Conservation (phyloP, 2,329 filamentous ascomycete species). For the Malbranchea zuffiana region DNA sequence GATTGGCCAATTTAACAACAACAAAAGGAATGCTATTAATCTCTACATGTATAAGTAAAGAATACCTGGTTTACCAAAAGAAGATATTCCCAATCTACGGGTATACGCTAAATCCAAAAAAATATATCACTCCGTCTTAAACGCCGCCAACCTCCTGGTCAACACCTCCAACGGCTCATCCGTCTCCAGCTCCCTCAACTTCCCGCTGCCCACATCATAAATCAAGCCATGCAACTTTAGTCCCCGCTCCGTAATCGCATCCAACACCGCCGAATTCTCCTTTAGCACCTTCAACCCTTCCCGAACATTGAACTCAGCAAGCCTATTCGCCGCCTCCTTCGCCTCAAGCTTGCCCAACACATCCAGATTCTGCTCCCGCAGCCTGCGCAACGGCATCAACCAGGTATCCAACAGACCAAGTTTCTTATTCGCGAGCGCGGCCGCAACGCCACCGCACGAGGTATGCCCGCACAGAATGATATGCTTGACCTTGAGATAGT, state of each 20-base stretch:
- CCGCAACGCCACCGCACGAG: slow-evolving; percentile 48
- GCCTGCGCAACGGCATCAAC: slow-evolving; percentile 46
- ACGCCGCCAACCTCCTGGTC: slow-evolving; percentile 31
- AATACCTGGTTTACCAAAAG: no score
- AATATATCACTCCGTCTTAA: slow-evolving; percentile 21
- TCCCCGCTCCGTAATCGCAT: slow-evolving; percentile 59
- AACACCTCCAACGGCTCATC: slow-evolving; percentile 32
- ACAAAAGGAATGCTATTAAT: no score
- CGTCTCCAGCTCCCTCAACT: slow-evolving; percentile 43
- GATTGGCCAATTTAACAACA: no score
- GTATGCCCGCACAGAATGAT: slow-evolving; percentile 54
- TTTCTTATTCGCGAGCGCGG: slow-evolving; percentile 45
- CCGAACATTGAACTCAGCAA: slow-evolving; percentile 69
- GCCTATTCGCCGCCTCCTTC: slow-evolving; percentile 45
- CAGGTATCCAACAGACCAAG: slow-evolving; percentile 52
- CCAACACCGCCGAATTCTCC: slow-evolving; percentile 57
- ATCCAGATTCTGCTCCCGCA: slow-evolving; percentile 44
- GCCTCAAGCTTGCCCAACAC: slow-evolving; percentile 39
- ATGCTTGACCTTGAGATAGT: slow-evolving; percentile 55
- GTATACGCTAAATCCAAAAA: slow-evolving; percentile 2
- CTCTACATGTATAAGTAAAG: no score
- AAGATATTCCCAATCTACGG: no score
- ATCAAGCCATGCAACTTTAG: slow-evolving; percentile 67
- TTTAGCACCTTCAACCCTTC: slow-evolving; percentile 56
- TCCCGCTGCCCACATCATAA: slow-evolving; percentile 54